phyloP scores from a whole-genome alignment of 2,329 filamentous ascomycete genomes.

The Apiospora arundinis region DNA sequence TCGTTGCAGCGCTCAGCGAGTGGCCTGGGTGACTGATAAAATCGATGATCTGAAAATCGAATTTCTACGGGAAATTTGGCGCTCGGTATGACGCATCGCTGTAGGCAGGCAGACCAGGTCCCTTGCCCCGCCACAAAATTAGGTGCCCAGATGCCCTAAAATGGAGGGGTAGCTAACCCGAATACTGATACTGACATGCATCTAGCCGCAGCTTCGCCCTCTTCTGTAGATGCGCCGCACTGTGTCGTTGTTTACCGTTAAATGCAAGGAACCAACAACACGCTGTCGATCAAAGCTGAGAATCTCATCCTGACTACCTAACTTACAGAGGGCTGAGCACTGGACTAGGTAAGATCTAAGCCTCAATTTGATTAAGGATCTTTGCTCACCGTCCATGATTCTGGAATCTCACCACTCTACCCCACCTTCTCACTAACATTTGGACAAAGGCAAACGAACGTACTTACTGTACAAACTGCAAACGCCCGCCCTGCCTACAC shows the following conservation, averaged over 20 bases:
- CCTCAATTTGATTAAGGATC: neutral
- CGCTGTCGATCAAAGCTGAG: neutral
- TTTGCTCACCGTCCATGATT: neutral
- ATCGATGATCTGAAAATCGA: neutral
- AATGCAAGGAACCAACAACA: neutral
- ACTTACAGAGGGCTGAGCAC: neutral
- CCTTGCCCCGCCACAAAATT: conserved; percentile 20
- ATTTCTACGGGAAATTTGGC: conserved; percentile 4
- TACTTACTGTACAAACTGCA: neutral
- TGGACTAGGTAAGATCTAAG: neutral
- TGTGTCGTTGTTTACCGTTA: neutral
- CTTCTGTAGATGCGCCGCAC: conserved; percentile 16
- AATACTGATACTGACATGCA: neutral
- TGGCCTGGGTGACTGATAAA: neutral
- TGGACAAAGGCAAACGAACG: neutral
- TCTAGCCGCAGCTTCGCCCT: conserved; percentile 4
- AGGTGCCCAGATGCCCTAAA: conserved; percentile 10
- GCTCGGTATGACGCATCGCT: conserved; percentile 21
- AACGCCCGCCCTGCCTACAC: neutral
- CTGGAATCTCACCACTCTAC: neutral
- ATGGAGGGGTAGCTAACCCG: conserved; percentile 9
- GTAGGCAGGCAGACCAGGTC: neutral
- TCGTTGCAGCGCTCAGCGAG: neutral
- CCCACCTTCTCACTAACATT: conserved; percentile 11
- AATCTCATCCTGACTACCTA: neutral